These are phyloP conservation scores for Phyllosticta paracitricarpa DNA, from an alignment of 2,329 filamentous ascomycete species.

Conservation along the genomic window DNA sequence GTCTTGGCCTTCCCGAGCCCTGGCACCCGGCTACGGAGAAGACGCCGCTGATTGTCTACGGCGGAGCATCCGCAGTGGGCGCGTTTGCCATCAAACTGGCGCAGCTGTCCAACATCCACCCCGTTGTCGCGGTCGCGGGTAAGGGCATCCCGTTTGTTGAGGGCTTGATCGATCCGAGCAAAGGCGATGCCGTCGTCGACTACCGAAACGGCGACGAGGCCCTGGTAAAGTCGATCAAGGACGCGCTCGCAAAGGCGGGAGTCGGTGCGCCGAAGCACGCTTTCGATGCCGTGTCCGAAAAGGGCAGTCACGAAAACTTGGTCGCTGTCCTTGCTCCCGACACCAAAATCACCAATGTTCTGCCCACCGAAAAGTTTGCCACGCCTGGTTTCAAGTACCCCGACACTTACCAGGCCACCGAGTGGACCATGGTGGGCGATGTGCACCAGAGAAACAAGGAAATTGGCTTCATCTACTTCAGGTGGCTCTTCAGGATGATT, in stretches of 20 bases:
- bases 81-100: constrained; percentile 34
- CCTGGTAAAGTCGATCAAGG: constrained; percentile 37
- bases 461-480: constrained; percentile 37
- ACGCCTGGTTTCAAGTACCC: constrained; percentile 31
- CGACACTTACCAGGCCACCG: constrained; percentile 25
- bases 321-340: constrained; percentile 26
- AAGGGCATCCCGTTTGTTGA: constrained; percentile 28
- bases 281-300: constrained; percentile 49
- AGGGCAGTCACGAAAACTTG: constrained; percentile 36
- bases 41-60: constrained; percentile 31
- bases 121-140: constrained; percentile 34
- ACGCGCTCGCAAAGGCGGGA: constrained; percentile 31
- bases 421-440: constrained; percentile 28
- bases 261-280: constrained; percentile 34
- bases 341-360: constrained; percentile 29
- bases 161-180: constrained; percentile 26
- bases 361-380: constrained; percentile 21
- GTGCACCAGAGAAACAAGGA: constrained; percentile 25
- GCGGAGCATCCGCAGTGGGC: constrained; percentile 32
- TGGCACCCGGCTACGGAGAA: constrained; percentile 22
- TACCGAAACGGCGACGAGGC: constrained; percentile 47
- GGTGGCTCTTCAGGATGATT: constrained; percentile 37
- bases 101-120: constrained; percentile 28
- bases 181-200: constrained; percentile 38
- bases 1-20: constrained; percentile 33